phyloP scores from a whole-genome alignment of 1,284 basidiomycete genomes.

The Trichosporon coremiiforme region DNA sequence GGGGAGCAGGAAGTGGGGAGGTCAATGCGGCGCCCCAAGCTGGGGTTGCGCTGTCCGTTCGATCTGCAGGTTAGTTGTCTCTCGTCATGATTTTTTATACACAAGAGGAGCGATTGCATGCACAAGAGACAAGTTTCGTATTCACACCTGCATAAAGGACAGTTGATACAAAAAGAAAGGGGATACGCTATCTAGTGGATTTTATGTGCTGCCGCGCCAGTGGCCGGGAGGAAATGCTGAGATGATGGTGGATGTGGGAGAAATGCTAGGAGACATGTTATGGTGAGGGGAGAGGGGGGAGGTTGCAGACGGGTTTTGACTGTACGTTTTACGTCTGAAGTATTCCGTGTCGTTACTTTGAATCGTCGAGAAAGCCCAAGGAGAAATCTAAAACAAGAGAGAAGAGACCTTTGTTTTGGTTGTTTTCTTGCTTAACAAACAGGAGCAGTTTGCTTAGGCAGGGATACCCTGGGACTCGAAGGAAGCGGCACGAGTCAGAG shows the following conservation, averaged over 20 bases:
- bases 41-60: background rate
- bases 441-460: background rate
- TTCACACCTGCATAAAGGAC: slow-evolving; percentile 13
- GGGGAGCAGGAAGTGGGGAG: background rate
- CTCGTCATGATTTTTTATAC: background rate
- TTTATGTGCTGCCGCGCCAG: slow-evolving; percentile 12
- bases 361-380: slow-evolving; percentile 6
- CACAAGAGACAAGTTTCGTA: background rate
- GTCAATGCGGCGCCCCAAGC: background rate
- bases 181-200: slow-evolving; percentile 1
- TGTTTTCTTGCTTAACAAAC: background rate
- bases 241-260: background rate
- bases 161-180: background rate
- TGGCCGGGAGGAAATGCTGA: background rate
- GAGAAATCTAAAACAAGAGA: background rate
- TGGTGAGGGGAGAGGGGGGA: background rate
- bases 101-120: background rate
- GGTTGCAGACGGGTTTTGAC: slow-evolving; percentile 5
- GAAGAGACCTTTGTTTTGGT: background rate
- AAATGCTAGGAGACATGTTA: background rate
- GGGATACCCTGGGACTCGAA: slow-evolving; percentile 22
- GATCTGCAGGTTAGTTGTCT: too few relatives aligned
- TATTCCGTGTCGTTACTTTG: background rate
- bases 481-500: slow-evolving; percentile 24
- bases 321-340: too few relatives aligned